These are phyloP conservation scores for Clarireedia sp. DNA, from an alignment of 2,329 filamentous ascomycete genomes.

Conservation along the genomic window DNA sequence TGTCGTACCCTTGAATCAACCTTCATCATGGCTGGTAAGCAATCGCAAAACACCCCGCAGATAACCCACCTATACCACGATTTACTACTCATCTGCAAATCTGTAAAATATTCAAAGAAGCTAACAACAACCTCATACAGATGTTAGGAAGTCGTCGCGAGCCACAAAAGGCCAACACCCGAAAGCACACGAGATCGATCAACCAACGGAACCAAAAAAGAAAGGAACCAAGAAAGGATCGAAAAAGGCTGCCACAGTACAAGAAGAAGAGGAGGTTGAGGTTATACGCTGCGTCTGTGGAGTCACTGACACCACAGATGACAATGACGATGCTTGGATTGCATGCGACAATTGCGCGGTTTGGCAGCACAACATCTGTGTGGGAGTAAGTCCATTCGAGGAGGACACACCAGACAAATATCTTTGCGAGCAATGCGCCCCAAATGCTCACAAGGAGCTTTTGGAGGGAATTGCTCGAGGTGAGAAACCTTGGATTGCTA, in stretches of 20 bases:
- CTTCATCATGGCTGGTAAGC: constrained; percentile 52
- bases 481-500: constrained; percentile 78
- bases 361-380: constrained; percentile 97
- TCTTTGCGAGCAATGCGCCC: constrained; percentile 84
- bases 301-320: constrained; percentile 74
- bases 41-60: constrained; percentile 16
- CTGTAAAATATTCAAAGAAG: not conserved
- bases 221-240: constrained; percentile 39
- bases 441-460: constrained; percentile 69
- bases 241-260: constrained; percentile 43
- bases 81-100: not conserved
- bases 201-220: constrained; percentile 45
- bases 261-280: constrained; percentile 44
- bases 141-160: constrained; percentile 68
- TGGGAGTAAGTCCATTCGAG: constrained; percentile 72
- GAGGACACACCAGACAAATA: constrained; percentile 75
- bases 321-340: constrained; percentile 87
- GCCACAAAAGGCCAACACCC: constrained; percentile 95
- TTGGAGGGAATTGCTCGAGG: constrained; percentile 70
- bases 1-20: constrained; percentile 16
- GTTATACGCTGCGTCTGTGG: constrained; percentile 93
- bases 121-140: constrained; percentile 33
- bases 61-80: not conserved
- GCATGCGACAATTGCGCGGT: constrained; percentile 86
- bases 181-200: constrained; percentile 73